A percentile compares a stretch with the other conserved stretches of the same genome.
Evolutionary conservation across 176 grass and related monocot genomes (phyloP).

Genomic region (Otatea glauca): DNA sequence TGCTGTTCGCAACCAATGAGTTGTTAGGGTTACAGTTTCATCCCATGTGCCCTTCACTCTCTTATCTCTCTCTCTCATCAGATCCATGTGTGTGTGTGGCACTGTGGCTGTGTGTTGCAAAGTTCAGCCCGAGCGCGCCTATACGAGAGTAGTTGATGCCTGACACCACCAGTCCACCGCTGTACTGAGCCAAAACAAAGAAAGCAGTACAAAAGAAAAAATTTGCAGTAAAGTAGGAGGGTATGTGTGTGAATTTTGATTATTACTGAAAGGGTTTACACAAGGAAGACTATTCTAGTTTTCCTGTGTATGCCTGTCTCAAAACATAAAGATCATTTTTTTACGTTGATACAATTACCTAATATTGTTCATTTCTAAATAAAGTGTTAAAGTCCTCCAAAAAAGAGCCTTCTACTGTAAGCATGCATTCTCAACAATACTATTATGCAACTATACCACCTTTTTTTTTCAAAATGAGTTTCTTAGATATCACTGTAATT

Average conservation of each 20-base stretch:
- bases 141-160: constrained; percentile 37
- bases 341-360: neutral
- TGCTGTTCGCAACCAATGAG: constrained; percentile 31
- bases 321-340: neutral
- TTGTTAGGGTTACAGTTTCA: constrained; percentile 47
- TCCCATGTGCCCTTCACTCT: constrained; percentile 25
- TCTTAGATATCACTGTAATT: constrained; percentile 3
- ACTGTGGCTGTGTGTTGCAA: neutral
- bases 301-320: neutral
- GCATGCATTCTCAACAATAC: neutral
- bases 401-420: neutral
- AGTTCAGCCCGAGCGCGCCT: neutral
- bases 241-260: constrained; percentile 6
- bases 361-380: neutral
- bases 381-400: neutral
- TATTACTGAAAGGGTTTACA: constrained; percentile 30
- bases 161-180: constrained; percentile 54
- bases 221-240: neutral
- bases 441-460: neutral
- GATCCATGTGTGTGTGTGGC: neutral
- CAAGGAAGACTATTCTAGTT: neutral
- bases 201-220: neutral
- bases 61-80: neutral
- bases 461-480: too few species aligned
- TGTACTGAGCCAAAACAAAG: constrained; percentile 39